phyloP scores from a whole-genome alignment of 1,139 yeast genomes.

The Hyphopichia pseudoburtonii region DNA sequence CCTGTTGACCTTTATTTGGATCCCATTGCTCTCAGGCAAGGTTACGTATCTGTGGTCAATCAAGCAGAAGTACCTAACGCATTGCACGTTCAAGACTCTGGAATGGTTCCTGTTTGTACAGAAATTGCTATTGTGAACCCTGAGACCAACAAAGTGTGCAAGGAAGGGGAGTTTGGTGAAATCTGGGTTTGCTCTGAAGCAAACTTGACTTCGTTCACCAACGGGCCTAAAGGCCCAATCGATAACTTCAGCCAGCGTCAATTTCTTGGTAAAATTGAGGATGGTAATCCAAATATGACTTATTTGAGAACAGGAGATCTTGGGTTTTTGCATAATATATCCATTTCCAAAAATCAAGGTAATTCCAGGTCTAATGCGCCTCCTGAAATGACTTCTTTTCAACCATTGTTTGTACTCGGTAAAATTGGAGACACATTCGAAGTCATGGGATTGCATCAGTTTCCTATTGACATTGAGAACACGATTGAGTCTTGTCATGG shows the following conservation, averaged over 20 bases:
- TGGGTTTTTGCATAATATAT: slow-evolving; percentile 82
- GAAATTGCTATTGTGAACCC: slow-evolving; percentile 95
- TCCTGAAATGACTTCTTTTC: slow-evolving; percentile 47
- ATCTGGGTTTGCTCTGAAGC: slow-evolving; percentile 96
- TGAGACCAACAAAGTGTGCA: slow-evolving; percentile 75
- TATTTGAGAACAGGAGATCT: slow-evolving; percentile 91
- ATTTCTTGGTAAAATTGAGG: slow-evolving; percentile 55
- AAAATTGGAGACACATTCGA: slow-evolving; percentile 88
- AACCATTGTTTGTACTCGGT: slow-evolving; percentile 83
- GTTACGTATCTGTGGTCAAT: slow-evolving; percentile 77
- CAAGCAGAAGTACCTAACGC: slow-evolving; percentile 69
- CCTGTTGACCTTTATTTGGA: slow-evolving; percentile 87
- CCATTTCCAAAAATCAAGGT: slow-evolving; percentile 38
- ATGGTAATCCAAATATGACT: slow-evolving; percentile 60
- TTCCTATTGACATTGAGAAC: slow-evolving; percentile 79
- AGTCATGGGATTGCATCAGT: slow-evolving; percentile 86
- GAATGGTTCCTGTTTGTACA: slow-evolving; percentile 93
- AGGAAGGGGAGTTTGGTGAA: slow-evolving; percentile 95
- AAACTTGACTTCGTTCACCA: slow-evolving; percentile 62
- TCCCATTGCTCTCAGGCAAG: slow-evolving; percentile 85
- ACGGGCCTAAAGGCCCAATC: slow-evolving; percentile 51
- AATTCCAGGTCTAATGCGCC: slow-evolving; percentile 8
- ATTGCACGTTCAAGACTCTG: slow-evolving; percentile 85
- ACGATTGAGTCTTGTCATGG: slow-evolving; percentile 70
- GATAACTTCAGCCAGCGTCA: slow-evolving; percentile 43